Evolutionary conservation across 192 early-diverging fungal genomes (phyloP).

Genomic region (Backusella psychrophila): DNA sequence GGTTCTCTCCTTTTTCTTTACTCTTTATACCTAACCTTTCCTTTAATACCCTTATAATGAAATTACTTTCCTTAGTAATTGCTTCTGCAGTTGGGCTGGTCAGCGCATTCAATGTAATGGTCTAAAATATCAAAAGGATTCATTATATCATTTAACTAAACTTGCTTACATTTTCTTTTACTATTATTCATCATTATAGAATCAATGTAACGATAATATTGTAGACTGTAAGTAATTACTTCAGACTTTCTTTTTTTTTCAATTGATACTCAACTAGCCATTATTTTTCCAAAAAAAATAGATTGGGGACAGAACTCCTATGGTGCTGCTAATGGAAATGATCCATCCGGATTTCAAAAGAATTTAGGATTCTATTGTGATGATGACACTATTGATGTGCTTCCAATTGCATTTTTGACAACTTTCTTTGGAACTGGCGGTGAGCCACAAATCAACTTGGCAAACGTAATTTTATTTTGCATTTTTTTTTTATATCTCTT

Average conservation of each 20-base stretch:
- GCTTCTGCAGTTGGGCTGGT: not conserved
- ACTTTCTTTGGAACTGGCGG: conserved; percentile 46
- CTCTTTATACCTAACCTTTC: not conserved
- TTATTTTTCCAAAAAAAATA: not conserved
- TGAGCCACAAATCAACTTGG: conserved; percentile 54
- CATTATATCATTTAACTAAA: not conserved
- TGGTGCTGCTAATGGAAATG: conserved; percentile 34
- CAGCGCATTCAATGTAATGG: not conserved
- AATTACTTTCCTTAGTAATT: not conserved
- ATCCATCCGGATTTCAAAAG: conserved; percentile 27
- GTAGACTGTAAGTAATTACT: conserved; percentile 26
- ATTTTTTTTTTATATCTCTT: conserved; percentile 5
- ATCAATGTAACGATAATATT: conserved; percentile 32
- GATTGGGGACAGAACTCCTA: conserved; percentile 44
- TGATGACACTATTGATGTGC: conserved; percentile 53
- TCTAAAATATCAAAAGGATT: not conserved
- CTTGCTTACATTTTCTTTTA: not conserved
- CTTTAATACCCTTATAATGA: conserved; percentile 1
- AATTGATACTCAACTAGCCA: not conserved
- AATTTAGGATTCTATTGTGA: conserved; percentile 52
- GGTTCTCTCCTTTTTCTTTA: not conserved
- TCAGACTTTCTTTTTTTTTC: not conserved
- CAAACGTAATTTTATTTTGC: conserved; percentile 29
- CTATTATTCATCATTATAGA: conserved; percentile 5
- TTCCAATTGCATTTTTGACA: conserved; percentile 60